Conservation (phyloP, 2,329 filamentous ascomycete genomes). For the Colletotrichum euphorbiae region DNA sequence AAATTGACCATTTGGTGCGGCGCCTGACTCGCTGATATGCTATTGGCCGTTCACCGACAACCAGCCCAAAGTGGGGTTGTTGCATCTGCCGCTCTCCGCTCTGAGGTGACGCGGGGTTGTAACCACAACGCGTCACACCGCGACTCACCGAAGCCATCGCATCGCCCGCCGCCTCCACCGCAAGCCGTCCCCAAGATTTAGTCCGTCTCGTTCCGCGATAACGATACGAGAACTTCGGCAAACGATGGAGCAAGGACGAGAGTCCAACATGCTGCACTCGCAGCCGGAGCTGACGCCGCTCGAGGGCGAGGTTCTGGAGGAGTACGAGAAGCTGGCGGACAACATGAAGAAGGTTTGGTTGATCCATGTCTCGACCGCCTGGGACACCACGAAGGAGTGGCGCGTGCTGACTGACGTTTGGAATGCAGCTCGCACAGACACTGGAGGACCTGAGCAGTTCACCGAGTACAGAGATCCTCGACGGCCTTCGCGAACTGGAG, state of each 20-base stretch:
- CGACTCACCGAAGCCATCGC: constrained; percentile 30
- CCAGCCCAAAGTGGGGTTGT: constrained; percentile 2
- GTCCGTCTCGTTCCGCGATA: background rate
- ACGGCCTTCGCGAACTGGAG: constrained; percentile 88
- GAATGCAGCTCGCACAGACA: constrained; percentile 65
- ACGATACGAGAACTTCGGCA: too few species aligned
- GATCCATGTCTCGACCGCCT: constrained; percentile 36
- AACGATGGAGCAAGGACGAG: constrained; percentile 35
- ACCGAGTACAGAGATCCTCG: constrained; percentile 84
- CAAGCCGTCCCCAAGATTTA: background rate
- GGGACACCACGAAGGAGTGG: background rate
- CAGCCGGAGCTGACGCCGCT: constrained; percentile 76
- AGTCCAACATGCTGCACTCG: constrained; percentile 48
- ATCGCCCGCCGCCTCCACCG: background rate
- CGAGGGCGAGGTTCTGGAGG: constrained; percentile 94
- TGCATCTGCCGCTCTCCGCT: background rate
- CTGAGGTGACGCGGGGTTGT: constrained; percentile 22
- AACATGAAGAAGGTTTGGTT: constrained; percentile 95
- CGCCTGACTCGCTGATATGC: constrained; percentile 15
- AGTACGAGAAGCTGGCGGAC: constrained; percentile 86
- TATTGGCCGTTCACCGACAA: constrained; percentile 23
- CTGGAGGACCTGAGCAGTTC: constrained; percentile 74
- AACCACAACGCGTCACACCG: constrained; percentile 27
- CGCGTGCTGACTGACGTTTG: background rate
- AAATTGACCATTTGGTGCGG: background rate